Evolutionary conservation across 805 yeast genomes (phyloP).

Genomic region (Candida rishiriensis): DNA sequence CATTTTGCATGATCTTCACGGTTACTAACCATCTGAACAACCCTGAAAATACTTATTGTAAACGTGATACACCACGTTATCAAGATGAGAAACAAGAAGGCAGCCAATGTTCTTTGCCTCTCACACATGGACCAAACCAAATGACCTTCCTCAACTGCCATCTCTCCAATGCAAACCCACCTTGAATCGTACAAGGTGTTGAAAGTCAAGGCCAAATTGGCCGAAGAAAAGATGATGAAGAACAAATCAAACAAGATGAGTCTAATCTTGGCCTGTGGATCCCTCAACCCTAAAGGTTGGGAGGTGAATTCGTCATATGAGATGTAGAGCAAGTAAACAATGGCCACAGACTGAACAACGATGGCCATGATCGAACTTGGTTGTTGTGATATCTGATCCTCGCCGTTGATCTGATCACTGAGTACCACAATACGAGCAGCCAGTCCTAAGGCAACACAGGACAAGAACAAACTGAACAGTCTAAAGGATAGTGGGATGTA

Average conservation of each 20-base stretch:
- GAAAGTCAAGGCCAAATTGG: slow-evolving; percentile 81
- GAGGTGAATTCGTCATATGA: slow-evolving; percentile 90
- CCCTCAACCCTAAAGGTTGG: slow-evolving; percentile 84
- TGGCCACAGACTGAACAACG: slow-evolving; percentile 73
- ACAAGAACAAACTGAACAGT: slow-evolving; percentile 50
- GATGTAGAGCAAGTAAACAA: slow-evolving; percentile 73
- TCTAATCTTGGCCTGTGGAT: slow-evolving; percentile 78
- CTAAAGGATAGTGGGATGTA: slow-evolving; percentile 78
- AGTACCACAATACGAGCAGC: slow-evolving; percentile 54
- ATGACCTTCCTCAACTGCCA: neutral
- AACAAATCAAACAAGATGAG: slow-evolving; percentile 76
- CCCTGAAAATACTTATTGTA: slow-evolving; percentile 75
- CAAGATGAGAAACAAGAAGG: slow-evolving; percentile 72
- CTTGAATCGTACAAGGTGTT: slow-evolving; percentile 72
- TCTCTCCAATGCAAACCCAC: slow-evolving; percentile 63
- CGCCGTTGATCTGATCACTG: slow-evolving; percentile 33
- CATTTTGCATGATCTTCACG: slow-evolving; percentile 5
- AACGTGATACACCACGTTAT: slow-evolving; percentile 84
- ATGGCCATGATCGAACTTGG: slow-evolving; percentile 93
- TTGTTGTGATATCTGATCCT: slow-evolving; percentile 53
- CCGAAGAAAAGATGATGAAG: slow-evolving; percentile 84
- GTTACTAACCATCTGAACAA: slow-evolving; percentile 58
- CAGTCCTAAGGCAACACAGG: slow-evolving; percentile 65
- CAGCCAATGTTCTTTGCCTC: slow-evolving; percentile 72
- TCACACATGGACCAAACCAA: slow-evolving; percentile 55